These are phyloP conservation scores for Achaetomium macrosporum DNA, from an alignment of 2,329 filamentous ascomycete species.

Conservation along the genomic window DNA sequence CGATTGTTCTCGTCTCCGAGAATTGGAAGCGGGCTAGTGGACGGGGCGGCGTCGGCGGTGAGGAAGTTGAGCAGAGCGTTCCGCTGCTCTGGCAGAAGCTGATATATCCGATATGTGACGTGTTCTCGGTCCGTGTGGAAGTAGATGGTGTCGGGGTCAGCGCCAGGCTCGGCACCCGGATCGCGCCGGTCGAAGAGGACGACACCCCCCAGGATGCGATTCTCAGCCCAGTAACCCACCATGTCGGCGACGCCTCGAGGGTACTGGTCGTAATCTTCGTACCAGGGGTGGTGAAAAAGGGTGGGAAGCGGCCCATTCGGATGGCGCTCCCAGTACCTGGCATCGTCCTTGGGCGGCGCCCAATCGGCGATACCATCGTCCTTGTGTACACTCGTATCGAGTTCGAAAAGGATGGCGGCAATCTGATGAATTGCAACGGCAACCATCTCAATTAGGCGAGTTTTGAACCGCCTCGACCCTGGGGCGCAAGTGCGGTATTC, in stretches of 20 bases:
- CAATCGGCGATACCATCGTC: conserved; percentile 10
- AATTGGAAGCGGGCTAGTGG: conserved; percentile 19
- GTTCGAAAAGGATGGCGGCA: conserved; percentile 14
- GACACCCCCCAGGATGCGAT: conserved; percentile 24
- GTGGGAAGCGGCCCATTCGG: conserved; percentile 13
- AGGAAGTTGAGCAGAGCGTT: conserved; percentile 23
- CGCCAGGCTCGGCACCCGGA: background rate
- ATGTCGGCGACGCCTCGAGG: conserved; percentile 22
- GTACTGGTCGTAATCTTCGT: conserved; percentile 20
- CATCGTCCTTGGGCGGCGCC: conserved; percentile 1
- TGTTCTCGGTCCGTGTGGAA: conserved; percentile 18
- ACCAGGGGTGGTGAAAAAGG: conserved; percentile 18
- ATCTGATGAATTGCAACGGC: conserved; percentile 22
- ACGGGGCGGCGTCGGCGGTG: conserved; percentile 5
- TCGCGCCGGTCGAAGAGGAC: conserved; percentile 21
- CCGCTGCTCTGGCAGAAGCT: conserved; percentile 23
- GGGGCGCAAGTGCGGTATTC: conserved; percentile 11
- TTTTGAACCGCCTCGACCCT: conserved; percentile 15
- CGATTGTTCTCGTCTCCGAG: conserved; percentile 18
- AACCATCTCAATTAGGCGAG: conserved; percentile 21
- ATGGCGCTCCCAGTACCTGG: background rate
- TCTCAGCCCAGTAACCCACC: conserved; percentile 26
- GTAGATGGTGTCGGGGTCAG: conserved; percentile 17
- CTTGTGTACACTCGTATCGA: conserved; percentile 11
- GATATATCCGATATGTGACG: conserved; percentile 24